Evolutionary conservation across 768 basidiomycete genomes (phyloP).

Genomic region (Tylopilus cervinicoccineus): DNA sequence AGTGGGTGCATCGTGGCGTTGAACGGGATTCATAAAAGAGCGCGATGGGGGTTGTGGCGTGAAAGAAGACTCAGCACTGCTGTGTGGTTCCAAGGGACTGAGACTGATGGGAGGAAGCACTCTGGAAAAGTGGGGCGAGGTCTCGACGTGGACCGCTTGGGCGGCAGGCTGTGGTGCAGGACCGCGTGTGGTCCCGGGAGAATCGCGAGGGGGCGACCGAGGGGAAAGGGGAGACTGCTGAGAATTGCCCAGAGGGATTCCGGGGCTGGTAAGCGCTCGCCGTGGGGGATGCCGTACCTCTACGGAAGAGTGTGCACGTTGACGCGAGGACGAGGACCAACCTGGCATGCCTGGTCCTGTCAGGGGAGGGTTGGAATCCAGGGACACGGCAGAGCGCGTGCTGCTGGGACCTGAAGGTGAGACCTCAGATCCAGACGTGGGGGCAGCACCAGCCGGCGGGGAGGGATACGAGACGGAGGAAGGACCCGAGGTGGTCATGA

Average conservation of each 20-base stretch:
- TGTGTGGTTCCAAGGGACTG: conserved; percentile 15
- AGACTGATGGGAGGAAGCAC: conserved; percentile 27
- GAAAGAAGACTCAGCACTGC: conserved; percentile 16
- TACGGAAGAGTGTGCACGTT: conserved; percentile 14
- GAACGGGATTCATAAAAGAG: conserved; percentile 12
- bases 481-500: conserved; percentile 34
- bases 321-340: conserved; percentile 21
- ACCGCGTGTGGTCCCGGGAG: conserved; percentile 11
- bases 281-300: conserved; percentile 17
- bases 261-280: conserved; percentile 11
- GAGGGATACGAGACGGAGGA: conserved; percentile 18
- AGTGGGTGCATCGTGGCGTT: conserved; percentile 18
- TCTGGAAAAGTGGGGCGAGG: conserved; percentile 26
- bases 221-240: conserved; percentile 2
- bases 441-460: neutral
- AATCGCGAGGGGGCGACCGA: conserved; percentile 8
- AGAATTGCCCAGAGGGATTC: neutral
- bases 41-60: conserved; percentile 25
- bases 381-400: conserved; percentile 22
- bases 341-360: conserved; percentile 56
- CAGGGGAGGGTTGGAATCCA: conserved; percentile 38
- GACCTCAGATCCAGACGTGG: conserved; percentile 12
- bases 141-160: conserved; percentile 11
- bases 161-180: conserved; percentile 7
- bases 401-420: conserved; percentile 13